Base-by-base conservation (phyloP, 306 rosid genomes). In the Amphicarpaea edgeworthii region DNA sequence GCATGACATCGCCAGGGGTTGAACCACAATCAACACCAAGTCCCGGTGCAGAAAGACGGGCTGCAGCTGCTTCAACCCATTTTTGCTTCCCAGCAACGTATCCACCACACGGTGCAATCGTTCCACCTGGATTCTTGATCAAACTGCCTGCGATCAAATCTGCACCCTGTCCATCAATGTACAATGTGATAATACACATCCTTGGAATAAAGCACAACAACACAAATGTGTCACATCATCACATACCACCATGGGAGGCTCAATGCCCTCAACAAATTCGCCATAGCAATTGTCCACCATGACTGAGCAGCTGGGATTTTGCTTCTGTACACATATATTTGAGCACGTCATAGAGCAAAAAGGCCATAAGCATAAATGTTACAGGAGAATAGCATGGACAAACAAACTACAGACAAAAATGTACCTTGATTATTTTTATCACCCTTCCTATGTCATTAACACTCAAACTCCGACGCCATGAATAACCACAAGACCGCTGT, bases 221-320 rank as follows among this genome's bases (percentile, higher is more conserved):
- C 26, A 23, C 10, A 57, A 72, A 50, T 40, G 49, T 40, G 24
- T 47, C 66, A 81, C 7, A 7, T 34, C 45, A 70, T 16, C 30
- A 58, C 96, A 8, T 86, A 94, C 98, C 95, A 94, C 93, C 85
- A 83, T 82, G 37, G 97, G 92, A 87, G 98, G 98, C 80, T 94
- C 98, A 73, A 84, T 77, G 74, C 80, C 79, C 84, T 94, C 98
- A 79, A 91, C 98, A 86, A 94, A 92, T 84, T 94, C 97, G 11
- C 97, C 98, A 78, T 91, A 94, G 75, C 98, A 94, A 79, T 91
- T 94, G 82, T 94, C 98, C 79, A 94, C 97, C 98, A 94, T 87
- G 73, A 94, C 91, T 77, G 80, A 84, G 78, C 98, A 94, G 65
- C 85, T 84, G 38, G 98, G 89, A 53, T 88, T 91, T 88, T 91